Conservation (phyloP, 176 grass and related monocot genomes). For the Oryza officinalis region DNA sequence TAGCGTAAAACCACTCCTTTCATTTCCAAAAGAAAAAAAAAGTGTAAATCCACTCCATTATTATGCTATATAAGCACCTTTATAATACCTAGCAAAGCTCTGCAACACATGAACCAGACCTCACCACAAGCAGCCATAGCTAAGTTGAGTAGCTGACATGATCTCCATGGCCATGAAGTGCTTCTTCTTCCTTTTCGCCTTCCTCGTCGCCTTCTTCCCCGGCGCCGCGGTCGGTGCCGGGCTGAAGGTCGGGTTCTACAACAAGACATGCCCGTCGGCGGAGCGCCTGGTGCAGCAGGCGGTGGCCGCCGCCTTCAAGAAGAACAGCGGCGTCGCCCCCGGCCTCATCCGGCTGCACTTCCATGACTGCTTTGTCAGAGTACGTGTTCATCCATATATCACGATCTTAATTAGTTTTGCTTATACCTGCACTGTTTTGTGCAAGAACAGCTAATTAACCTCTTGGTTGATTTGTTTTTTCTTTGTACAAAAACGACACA, state of each 20-base stretch:
- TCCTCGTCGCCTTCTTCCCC: constrained; percentile 26
- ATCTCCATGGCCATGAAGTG: neutral
- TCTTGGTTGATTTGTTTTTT: neutral
- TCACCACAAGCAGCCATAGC: neutral
- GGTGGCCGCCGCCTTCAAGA: constrained; percentile 51
- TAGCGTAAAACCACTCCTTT: too few species aligned
- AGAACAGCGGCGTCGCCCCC: constrained; percentile 52
- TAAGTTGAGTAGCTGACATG: neutral
- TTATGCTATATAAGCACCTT: constrained; percentile 20
- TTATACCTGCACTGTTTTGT: neutral
- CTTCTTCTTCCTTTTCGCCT: neutral
- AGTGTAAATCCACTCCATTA: too few species aligned
- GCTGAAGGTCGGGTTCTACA: constrained; percentile 66
- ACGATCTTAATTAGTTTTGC: neutral
- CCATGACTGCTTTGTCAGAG: constrained; percentile 81
- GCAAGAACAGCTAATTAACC: neutral
- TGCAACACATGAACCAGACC: constrained; percentile 12
- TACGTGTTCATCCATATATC: neutral
- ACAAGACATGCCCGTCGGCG: constrained; percentile 38
- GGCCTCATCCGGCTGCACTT: constrained; percentile 79
- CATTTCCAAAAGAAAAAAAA: too few species aligned
- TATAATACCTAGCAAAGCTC: neutral
- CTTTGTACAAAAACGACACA: neutral
- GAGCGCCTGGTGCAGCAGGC: constrained; percentile 63
- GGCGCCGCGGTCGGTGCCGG: neutral